Evolutionary conservation across 805 yeast species (phyloP).

Genomic region (Candida endomychidarum): DNA sequence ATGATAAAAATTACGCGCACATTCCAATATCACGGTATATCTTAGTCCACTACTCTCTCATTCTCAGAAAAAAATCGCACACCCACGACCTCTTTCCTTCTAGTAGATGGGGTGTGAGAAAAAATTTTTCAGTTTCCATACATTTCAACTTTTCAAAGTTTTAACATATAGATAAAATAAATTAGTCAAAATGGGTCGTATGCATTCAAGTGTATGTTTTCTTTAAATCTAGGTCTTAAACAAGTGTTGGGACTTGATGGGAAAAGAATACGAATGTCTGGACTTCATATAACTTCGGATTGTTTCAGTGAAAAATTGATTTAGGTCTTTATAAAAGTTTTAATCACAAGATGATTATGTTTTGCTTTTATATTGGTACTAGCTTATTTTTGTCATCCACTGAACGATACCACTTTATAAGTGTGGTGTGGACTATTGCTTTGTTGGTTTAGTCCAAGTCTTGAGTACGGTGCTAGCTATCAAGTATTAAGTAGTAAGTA

Average conservation of each 20-base stretch:
- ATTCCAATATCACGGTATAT: conserved; percentile 2
- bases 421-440: too few relatives aligned
- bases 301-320: conserved; percentile 7
- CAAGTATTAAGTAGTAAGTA: too few relatives aligned
- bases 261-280: conserved; percentile 7
- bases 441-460: not conserved
- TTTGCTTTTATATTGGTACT: conserved; percentile 20
- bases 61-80: not conserved
- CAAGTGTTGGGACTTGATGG: not conserved
- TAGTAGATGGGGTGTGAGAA: not conserved
- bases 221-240: not conserved
- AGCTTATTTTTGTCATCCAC: conserved; percentile 11
- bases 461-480: too few relatives aligned
- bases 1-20: not conserved
- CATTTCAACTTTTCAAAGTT: conserved; percentile 9
- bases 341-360: conserved; percentile 3
- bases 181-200: conserved; percentile 94
- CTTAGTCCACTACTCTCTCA: not conserved
- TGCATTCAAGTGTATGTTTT: conserved; percentile 94
- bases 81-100: conserved; percentile 6
- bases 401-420: conserved; percentile 15
- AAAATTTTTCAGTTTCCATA: conserved; percentile 11
- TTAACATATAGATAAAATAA: conserved; percentile 18
- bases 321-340: conserved; percentile 17
- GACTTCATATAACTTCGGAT: conserved; percentile 7